Evolutionary conservation across 2,329 filamentous ascomycete species (phyloP), one percentile per base, ranked within the genome.

Genomic region (Fusarium musae): DNA sequence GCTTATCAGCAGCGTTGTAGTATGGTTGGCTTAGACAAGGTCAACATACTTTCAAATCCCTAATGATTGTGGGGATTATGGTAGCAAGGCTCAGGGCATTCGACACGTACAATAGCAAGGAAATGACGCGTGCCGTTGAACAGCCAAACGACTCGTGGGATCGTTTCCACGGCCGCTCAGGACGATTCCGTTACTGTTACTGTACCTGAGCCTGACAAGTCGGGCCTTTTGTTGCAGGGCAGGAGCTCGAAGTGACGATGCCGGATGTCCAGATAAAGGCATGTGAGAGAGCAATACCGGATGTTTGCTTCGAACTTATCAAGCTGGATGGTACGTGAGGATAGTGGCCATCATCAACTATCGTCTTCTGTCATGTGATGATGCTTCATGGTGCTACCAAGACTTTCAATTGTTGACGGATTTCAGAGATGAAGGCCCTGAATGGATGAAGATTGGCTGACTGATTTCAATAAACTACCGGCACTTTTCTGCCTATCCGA

Each of bases 341-440:
- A 32, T 52, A 42, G 16, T 58, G 13, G 21, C 19, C 50, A 50
- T 39, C 30, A 23, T 47, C 26, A 47, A 60, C 68, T 44, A 50
- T 36, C 16, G 49, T 19, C 16, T 52, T 52, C 39, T 30, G 39
- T 52, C 74, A 76, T 73, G 73, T 73, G 69, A 75, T 44, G 34
- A 69, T 53, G 26, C 21, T 28, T 52, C 21, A 32, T 53, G 47
- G 23, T 49, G 46, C 49, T 40, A 17, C 17, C 7, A 37, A 32
- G n/a, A 28, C 37, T n/a, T 28, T 46, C 43, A 34, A 66, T 43
- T 59, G 40, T 47, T 42, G 46, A 52, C 47, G 23, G n/a, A 44
- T 19, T 44, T 54, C 34, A 52, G 39, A 43, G 47, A 43, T 11
- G 34, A 43, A 42, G 12, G 40, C 17, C 54, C 39, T 62, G 39